phyloP scores from a whole-genome alignment of 1,139 yeast genomes.

The Sugiyamaella novakii region DNA sequence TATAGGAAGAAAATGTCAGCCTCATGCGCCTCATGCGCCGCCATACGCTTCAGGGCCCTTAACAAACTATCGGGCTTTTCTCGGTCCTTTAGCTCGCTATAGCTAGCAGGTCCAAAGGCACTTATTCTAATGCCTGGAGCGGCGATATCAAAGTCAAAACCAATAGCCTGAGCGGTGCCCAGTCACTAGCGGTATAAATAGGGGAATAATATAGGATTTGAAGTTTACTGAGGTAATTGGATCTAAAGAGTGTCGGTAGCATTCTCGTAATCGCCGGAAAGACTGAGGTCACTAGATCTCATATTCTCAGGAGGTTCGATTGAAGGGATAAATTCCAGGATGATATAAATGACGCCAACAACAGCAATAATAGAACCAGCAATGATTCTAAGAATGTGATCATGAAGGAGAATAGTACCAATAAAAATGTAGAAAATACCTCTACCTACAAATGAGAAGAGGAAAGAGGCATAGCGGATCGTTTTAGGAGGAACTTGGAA shows the following conservation, averaged over 20 bases:
- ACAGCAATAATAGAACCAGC: conserved; percentile 58
- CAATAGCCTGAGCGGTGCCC: not conserved
- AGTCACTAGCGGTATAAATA: not conserved
- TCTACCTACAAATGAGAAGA: conserved; percentile 82
- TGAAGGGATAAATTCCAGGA: conserved; percentile 69
- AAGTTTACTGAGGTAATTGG: no score
- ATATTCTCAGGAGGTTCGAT: conserved; percentile 74
- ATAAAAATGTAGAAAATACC: conserved; percentile 72
- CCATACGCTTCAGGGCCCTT: no score
- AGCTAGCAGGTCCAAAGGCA: no score
- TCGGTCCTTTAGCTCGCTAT: not conserved
- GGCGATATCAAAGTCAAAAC: no score
- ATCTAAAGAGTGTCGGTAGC: conserved; percentile 38
- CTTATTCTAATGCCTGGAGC: no score
- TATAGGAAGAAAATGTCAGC: no score
- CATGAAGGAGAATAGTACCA: conserved; percentile 64
- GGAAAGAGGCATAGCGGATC: conserved; percentile 72
- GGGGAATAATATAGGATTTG: not conserved
- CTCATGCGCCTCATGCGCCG: not conserved
- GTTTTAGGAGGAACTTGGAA: conserved; percentile 58
- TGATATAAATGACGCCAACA: conserved; percentile 60
- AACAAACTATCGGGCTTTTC: not conserved
- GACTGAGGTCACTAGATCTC: conserved; percentile 40
- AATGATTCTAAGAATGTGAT: conserved; percentile 56
- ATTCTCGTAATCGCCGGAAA: conserved; percentile 34